A percentile compares a stretch with the other conserved stretches of the same genome.
Evolutionary conservation across 306 rosid species (phyloP).

Genomic region (Prunus padus): DNA sequence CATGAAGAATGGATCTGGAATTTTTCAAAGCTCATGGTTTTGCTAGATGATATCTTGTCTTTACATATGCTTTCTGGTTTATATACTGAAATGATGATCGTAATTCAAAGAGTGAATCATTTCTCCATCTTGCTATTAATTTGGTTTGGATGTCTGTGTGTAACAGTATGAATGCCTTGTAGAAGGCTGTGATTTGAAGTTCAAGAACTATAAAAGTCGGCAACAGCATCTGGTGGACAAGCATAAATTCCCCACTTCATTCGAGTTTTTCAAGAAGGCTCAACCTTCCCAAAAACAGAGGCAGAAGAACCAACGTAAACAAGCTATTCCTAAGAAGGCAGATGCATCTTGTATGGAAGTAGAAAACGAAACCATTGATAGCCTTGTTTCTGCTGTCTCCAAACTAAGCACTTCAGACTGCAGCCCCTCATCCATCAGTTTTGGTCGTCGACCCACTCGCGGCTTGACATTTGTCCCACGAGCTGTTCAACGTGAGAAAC

Average conservation of each 20-base stretch:
- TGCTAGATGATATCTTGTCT: conserved; percentile 6
- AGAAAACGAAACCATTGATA: conserved; percentile 65
- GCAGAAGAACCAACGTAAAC: conserved; percentile 55
- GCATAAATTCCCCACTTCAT: conserved; percentile 78
- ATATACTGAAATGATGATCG: neutral
- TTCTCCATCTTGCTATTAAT: neutral
- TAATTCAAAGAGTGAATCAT: neutral
- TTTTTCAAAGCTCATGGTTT: conserved; percentile 10
- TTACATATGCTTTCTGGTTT: conserved; percentile 2
- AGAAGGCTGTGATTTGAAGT: conserved; percentile 84
- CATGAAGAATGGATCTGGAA: neutral
- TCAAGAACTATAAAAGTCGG: conserved; percentile 73
- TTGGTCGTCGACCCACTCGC: conserved; percentile 70
- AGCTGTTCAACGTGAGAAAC: conserved; percentile 55
- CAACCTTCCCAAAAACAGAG: conserved; percentile 72
- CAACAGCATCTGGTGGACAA: conserved; percentile 91
- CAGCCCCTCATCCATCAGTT: conserved; percentile 78
- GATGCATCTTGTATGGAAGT: conserved; percentile 66
- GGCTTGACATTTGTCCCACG: conserved; percentile 73
- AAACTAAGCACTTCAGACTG: conserved; percentile 75
- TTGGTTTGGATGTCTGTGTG: neutral
- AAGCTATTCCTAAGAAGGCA: conserved; percentile 31
- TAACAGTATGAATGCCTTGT: conserved; percentile 87
- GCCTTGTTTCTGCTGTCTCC: conserved; percentile 74
- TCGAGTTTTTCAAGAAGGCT: conserved; percentile 71